These are phyloP conservation scores for Saccharomycopsis guyanensis DNA, from an alignment of 805 yeast genomes.

Conservation along the genomic window DNA sequence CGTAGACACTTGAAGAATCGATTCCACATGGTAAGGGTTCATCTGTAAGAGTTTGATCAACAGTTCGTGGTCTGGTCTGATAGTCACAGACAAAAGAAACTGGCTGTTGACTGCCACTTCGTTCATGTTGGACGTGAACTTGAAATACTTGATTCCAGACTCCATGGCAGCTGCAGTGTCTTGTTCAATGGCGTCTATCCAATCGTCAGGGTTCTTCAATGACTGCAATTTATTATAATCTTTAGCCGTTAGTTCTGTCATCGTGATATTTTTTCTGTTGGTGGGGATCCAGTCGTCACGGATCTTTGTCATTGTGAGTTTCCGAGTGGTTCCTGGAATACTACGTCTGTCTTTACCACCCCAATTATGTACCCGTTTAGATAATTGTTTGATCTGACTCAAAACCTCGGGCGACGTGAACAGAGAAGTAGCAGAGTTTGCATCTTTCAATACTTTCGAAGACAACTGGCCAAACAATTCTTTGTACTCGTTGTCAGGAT, in stretches of 20 bases:
- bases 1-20: conserved; percentile 71
- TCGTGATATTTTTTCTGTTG: conserved; percentile 46
- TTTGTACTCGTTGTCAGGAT: conserved; percentile 70
- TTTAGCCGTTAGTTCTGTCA: conserved; percentile 43
- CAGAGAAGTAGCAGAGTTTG: conserved; percentile 64
- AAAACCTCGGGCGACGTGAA: conserved; percentile 63
- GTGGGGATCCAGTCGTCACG: conserved; percentile 80
- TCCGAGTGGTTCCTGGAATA: conserved; percentile 68
- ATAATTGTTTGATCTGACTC: conserved; percentile 47
- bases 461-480: conserved; percentile 66
- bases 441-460: conserved; percentile 61
- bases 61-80: conserved; percentile 75
- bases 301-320: conserved; percentile 59
- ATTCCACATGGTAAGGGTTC: conserved; percentile 69
- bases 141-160: conserved; percentile 49
- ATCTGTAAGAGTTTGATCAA: conserved; percentile 49
- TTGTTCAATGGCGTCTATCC: conserved; percentile 42
- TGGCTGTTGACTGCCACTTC: conserved; percentile 34
- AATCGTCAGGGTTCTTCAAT: conserved; percentile 28
- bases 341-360: conserved; percentile 68
- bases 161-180: conserved; percentile 33
- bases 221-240: conserved; percentile 33
- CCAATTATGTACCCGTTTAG: conserved; percentile 67
- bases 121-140: conserved; percentile 34
- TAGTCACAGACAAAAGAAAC: conserved; percentile 57